phyloP scores from a whole-genome alignment of 176 grass and related monocot genomes.

The Tillandsia leiboldiana region DNA sequence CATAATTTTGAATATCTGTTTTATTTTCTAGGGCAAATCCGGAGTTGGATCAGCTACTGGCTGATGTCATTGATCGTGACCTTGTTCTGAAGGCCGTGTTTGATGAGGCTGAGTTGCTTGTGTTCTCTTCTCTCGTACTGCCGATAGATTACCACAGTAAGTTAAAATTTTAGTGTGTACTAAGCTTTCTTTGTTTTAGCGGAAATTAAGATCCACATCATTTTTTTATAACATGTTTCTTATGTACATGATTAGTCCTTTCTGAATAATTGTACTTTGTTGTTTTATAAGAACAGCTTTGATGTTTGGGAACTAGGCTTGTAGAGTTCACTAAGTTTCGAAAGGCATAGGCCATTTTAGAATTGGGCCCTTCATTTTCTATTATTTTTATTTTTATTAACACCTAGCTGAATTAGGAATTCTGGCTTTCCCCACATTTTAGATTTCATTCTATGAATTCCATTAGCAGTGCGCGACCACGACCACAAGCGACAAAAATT shows the following conservation, averaged over 20 bases:
- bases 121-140: slow-evolving; percentile 13
- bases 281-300: too few relatives aligned
- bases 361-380: too few relatives aligned
- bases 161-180: background rate
- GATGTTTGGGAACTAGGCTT: too few relatives aligned
- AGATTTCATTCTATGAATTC: background rate
- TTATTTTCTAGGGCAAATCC: background rate
- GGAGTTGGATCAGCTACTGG: slow-evolving; percentile 1
- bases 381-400: too few relatives aligned
- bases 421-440: background rate
- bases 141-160: slow-evolving; percentile 12
- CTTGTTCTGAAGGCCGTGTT: slow-evolving; percentile 4
- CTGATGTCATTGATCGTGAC: slow-evolving; percentile 1
- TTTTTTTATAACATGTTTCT: background rate
- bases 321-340: too few relatives aligned
- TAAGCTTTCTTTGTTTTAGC: background rate
- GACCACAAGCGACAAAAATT: too few relatives aligned
- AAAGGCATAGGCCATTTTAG: too few relatives aligned
- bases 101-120: slow-evolving; percentile 20
- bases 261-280: too few relatives aligned
- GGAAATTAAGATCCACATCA: background rate
- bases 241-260: background rate
- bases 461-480: too few relatives aligned
- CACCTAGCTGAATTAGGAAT: background rate
- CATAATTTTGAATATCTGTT: too few relatives aligned